Base-by-base conservation (phyloP, 2,329 filamentous ascomycete species). In the Exophiala sideris region DNA sequence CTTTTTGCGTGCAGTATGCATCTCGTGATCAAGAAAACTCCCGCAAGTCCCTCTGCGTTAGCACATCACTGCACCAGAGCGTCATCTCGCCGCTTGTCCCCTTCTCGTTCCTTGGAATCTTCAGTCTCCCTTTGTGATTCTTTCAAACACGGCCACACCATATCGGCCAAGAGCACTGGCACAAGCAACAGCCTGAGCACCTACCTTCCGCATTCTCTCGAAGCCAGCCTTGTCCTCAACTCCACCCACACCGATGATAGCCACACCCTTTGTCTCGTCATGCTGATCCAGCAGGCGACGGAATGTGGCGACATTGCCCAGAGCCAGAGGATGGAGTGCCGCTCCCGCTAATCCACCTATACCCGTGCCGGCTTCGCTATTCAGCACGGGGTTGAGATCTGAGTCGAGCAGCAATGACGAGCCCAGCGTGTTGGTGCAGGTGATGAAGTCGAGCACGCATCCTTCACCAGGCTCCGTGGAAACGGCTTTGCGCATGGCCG, bases 251-350 rank as follows among this genome's bases (percentile, higher is more conserved):
- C 88, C 88, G 51, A 91, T 83, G 29, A 91, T 75, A 12, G 74
- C 72, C 20, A 91, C 73, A n/a, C 78, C 72, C 8, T 68, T 68
- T 45, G 89, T 68, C 51, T 68, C 54, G 0, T 72, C 64, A 11
- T 76, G 64, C 33, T 71, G 68, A 60, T 85, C 80, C 12, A 91
- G 67, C 70, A 87, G 66, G 16, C 66, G 68, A 16, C 84, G 71
- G n/a, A 92, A 76, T 1, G 81, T 85, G n/a, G 75, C 75, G 32
- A 91, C 88, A 62, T 91, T 92, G 0, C 88, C 88, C 29, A 92
- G 69, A 0, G 87, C 85, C 0, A 92, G 71, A 0, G 87, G 84
- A 69, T 91, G 88, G 40, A 92, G 70, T 14, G 86, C 79, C 9
- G 85, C 78, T 0, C 88, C 88, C 0, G 86, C 88, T 71, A 91